Base-by-base conservation (phyloP, 495 filamentous ascomycete species). In the Pyronema omphalodes region DNA sequence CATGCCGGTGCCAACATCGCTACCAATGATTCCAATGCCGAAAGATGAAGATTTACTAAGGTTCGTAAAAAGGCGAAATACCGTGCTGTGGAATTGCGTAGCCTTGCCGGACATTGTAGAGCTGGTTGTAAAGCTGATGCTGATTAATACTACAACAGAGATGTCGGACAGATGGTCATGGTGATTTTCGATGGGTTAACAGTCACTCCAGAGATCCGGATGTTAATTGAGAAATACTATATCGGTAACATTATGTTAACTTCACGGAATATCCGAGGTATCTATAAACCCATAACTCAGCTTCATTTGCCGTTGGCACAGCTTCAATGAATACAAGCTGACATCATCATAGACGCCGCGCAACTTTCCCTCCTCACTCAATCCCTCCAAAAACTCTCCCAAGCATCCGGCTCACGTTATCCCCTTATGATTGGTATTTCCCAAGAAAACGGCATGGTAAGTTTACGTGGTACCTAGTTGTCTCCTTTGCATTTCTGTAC, bases 401-500 rank as follows among this genome's bases (percentile, higher is more conserved):
- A 67, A 50, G 55, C 55, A 8, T 49, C 57, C 35, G 65, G 65
- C n/a, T 64, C 67, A 45, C 53, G 60, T 36, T 54, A 58, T 23
- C 65, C 65, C 9, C 62, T 67, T n/a, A 62, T 67, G 36, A 67
- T 67, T 57, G 65, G 59, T 14, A 67, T 67, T 15, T 62, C 67
- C 15, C 65, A 67, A 29, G 65, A 67, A 52, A 67, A 67, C 61
- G 65, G 65, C 52, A 67, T 67, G 65, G 65, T 67, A 56, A 29
- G 23, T 29, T 29, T 29, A 53, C 54, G 14, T 58, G 23, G 36
- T 9, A 17, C 47, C 36, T 34, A 52, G 9, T 15, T 39, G 41
- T 17, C 9, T 8, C 37, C 4, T 57, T 44, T 29, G 40, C 19
- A 37, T 29, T 40, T 57, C 54, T 59, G 44, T 45, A 37, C 39